These are phyloP conservation scores for Tetrapisispora nanseiensis DNA, from an alignment of 805 yeast species.

Conservation along the genomic window DNA sequence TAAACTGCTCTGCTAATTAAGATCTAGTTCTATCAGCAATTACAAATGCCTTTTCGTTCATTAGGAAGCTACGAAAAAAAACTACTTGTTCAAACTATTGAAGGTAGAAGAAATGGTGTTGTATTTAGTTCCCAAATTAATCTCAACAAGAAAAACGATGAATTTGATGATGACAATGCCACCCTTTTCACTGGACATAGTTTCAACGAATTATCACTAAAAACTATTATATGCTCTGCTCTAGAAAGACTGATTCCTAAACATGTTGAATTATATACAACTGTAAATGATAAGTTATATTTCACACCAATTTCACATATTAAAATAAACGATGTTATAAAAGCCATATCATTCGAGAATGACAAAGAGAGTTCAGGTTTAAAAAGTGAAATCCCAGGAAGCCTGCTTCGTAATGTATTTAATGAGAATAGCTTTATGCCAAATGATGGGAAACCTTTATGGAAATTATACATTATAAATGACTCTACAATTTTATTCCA, in stretches of 20 bases:
- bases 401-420: conserved; percentile 21
- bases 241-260: conserved; percentile 15
- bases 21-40: no score
- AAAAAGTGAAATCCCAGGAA: conserved; percentile 23
- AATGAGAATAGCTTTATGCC: conserved; percentile 17
- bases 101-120: conserved; percentile 21
- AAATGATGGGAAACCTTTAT: conserved; percentile 17
- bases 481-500: conserved; percentile 22
- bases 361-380: conserved; percentile 21
- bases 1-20: no score
- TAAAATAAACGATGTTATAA: conserved; percentile 16
- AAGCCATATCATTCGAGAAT: conserved; percentile 16
- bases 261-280: conserved; percentile 17
- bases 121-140: conserved; percentile 15
- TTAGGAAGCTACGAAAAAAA: conserved; percentile 20
- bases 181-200: conserved; percentile 14
- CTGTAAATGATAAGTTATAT: conserved; percentile 18
- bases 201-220: conserved; percentile 6
- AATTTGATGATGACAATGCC: conserved; percentile 18
- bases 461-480: conserved; percentile 22
- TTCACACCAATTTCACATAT: conserved; percentile 16
- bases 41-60: conserved; percentile 21
- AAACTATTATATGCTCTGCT: conserved; percentile 13
- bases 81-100: conserved; percentile 16
- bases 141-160: conserved; percentile 8